Conservation (phyloP, 495 filamentous ascomycete species). For the Trichoderma orchidacearum region DNA sequence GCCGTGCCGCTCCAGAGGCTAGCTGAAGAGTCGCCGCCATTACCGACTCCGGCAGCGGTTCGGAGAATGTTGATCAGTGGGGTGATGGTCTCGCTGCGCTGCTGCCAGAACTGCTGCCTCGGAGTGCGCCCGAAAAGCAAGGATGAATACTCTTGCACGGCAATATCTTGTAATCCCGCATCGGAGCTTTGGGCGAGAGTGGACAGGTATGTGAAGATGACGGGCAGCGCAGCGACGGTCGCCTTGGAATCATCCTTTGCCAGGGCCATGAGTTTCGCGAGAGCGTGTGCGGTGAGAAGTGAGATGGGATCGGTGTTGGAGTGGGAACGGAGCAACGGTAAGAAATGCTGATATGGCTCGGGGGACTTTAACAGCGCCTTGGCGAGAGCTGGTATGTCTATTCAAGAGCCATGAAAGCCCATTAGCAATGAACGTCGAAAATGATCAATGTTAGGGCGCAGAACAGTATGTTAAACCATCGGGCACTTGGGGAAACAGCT, state of each 20-base stretch:
- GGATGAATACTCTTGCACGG: slow-evolving; percentile 79
- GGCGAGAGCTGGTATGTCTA: slow-evolving; percentile 67
- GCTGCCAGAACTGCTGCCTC: slow-evolving; percentile 78
- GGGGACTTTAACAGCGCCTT: slow-evolving; percentile 60
- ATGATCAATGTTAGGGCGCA: neutral
- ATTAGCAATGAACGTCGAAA: neutral
- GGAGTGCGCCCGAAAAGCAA: slow-evolving; percentile 63
- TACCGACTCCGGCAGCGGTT: slow-evolving; percentile 56
- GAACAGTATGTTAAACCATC: neutral
- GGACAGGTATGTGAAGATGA: slow-evolving; percentile 79
- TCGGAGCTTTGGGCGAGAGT: slow-evolving; percentile 59
- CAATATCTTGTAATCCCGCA: slow-evolving; percentile 87
- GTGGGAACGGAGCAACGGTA: slow-evolving; percentile 71
- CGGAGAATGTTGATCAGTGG: slow-evolving; percentile 76
- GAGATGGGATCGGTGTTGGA: slow-evolving; percentile 79
- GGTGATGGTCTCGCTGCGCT: slow-evolving; percentile 66
- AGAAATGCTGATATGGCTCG: slow-evolving; percentile 70
- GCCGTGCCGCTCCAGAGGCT: slow-evolving; percentile 51
- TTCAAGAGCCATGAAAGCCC: neutral
- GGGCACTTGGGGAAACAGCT: too few relatives aligned
- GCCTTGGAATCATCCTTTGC: slow-evolving; percentile 41
- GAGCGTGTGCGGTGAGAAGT: slow-evolving; percentile 76
- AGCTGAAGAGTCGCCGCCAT: slow-evolving; percentile 52
- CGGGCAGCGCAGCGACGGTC: slow-evolving; percentile 62
- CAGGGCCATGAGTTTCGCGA: slow-evolving; percentile 66